Evolutionary conservation across 768 basidiomycete genomes (phyloP).

Genomic region (Lactifluus hygrophoroides): DNA sequence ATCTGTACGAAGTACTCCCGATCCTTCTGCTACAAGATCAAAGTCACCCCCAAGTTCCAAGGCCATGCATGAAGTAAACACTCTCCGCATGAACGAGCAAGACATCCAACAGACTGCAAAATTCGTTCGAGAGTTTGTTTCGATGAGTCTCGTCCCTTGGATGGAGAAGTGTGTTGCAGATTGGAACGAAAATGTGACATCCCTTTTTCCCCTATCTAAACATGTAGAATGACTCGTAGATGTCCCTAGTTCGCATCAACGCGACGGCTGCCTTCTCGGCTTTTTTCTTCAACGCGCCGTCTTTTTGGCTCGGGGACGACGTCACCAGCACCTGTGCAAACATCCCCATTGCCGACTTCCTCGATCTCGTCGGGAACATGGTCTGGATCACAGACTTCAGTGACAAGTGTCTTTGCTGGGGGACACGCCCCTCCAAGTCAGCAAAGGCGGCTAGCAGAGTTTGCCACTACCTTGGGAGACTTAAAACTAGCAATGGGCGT

Average conservation of each 20-base stretch:
- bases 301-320: conserved; percentile 55
- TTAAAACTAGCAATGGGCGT: conserved; percentile 71
- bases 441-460: conserved; percentile 87
- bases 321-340: conserved; percentile 35
- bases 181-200: conserved; percentile 79
- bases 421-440: conserved; percentile 41
- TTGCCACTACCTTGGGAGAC: conserved; percentile 88
- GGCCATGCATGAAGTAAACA: conserved; percentile 18
- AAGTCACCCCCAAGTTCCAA: conserved; percentile 27
- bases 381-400: conserved; percentile 29
- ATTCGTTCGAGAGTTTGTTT: conserved; percentile 81
- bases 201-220: neutral
- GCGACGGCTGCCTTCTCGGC: conserved; percentile 67
- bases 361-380: conserved; percentile 25
- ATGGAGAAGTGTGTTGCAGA: conserved; percentile 92
- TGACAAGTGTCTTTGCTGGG: conserved; percentile 23
- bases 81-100: conserved; percentile 48
- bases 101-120: conserved; percentile 70
- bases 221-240: neutral
- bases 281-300: conserved; percentile 82
- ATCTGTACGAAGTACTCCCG: conserved; percentile 22
- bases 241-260: conserved; percentile 54
- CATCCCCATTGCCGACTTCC: conserved; percentile 32
- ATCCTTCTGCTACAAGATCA: conserved; percentile 10
- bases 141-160: conserved; percentile 88